A percentile compares a stretch with the other conserved stretches of the same genome.
These are phyloP conservation scores for Oryza nivara DNA, from an alignment of 176 grass and related monocot species.

Conservation along the genomic window DNA sequence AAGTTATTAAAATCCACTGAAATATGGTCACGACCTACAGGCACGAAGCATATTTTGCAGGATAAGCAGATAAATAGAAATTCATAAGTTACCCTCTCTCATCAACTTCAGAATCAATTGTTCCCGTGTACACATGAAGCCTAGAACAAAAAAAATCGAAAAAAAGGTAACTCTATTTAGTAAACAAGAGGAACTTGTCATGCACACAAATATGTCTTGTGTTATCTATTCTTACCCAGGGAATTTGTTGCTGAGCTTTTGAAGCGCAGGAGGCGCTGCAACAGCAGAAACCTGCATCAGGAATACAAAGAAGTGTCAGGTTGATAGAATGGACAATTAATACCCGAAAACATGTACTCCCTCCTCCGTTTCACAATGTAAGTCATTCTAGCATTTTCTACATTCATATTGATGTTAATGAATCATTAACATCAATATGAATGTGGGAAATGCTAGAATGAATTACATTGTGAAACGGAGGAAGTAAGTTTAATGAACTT, in stretches of 20 bases:
- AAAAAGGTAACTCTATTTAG: not conserved
- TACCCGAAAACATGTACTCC: not conserved
- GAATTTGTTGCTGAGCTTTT: slow-evolving; percentile 85
- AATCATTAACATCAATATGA: too few species aligned
- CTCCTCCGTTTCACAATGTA: too few species aligned
- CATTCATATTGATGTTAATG: too few species aligned
- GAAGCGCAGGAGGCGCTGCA: slow-evolving; percentile 86
- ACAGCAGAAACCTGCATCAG: slow-evolving; percentile 80
- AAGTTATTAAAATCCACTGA: slow-evolving; percentile 2
- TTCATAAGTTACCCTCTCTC: slow-evolving; percentile 78
- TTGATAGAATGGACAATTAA: slow-evolving; percentile 10
- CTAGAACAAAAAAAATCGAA: slow-evolving; percentile 38
- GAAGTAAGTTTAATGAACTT: slow-evolving; percentile 39
- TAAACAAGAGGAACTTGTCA: slow-evolving; percentile 32
- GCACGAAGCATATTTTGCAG: slow-evolving; percentile 6
- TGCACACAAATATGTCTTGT: not conserved
- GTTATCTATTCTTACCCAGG: slow-evolving; percentile 66
- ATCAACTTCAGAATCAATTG: slow-evolving; percentile 87
- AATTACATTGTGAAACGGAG: too few species aligned
- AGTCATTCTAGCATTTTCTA: too few species aligned
- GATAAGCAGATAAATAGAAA: not conserved
- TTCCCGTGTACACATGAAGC: slow-evolving; percentile 93
- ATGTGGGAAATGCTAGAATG: too few species aligned
- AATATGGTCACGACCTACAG: not conserved
- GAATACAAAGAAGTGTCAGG: slow-evolving; percentile 2